Percentiles rank a stretch among this genome's conserved stretches.
Conservation (phyloP, 2,329 filamentous ascomycete species). For the Colletotrichum camelliae region DNA sequence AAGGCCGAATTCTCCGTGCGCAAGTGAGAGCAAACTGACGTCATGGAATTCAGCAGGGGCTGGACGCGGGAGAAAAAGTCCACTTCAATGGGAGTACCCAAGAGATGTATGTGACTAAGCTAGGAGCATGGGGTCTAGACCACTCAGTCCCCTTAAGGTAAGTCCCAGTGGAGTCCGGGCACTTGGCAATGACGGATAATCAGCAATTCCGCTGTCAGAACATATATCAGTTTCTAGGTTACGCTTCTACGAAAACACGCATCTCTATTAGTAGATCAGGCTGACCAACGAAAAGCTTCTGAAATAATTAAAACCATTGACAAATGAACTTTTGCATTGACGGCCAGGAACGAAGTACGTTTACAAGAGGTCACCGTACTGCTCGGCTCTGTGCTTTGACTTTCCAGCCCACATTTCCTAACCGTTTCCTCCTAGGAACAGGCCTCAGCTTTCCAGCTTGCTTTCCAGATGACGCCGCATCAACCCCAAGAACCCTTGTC, state of each 20-base stretch:
- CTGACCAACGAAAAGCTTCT: neutral
- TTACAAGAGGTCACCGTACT: neutral
- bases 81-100: neutral
- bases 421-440: neutral
- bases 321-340: neutral
- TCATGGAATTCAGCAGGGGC: neutral
- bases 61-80: neutral
- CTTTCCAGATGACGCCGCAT: constrained; percentile 14
- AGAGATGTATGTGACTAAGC: neutral
- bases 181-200: neutral
- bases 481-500: neutral
- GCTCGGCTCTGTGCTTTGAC: neutral
- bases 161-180: too few species aligned
- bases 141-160: neutral
- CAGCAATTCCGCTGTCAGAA: neutral
- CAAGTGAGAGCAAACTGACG: neutral
- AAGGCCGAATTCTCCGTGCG: neutral
- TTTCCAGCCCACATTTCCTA: neutral
- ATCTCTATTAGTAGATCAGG: neutral
- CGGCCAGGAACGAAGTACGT: neutral
- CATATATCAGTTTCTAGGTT: neutral
- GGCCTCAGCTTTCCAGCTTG: neutral
- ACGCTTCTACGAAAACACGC: neutral
- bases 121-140: neutral
- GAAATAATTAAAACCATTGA: neutral